These are phyloP conservation scores for Fusarium setosum DNA, from an alignment of 2,329 filamentous ascomycete species.

Conservation along the genomic window DNA sequence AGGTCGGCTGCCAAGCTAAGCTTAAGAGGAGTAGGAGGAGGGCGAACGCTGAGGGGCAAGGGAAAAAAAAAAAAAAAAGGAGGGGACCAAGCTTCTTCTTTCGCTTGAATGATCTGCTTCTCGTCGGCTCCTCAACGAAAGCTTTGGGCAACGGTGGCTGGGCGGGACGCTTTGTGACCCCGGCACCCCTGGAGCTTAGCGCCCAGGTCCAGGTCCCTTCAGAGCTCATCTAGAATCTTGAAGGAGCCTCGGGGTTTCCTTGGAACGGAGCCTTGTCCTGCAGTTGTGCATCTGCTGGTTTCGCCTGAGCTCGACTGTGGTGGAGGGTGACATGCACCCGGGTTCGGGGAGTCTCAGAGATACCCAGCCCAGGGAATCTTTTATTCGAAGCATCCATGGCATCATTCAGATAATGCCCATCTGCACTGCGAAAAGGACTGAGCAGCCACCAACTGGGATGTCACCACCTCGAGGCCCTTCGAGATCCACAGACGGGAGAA, in stretches of 20 bases:
- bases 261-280: slow-evolving; percentile 11
- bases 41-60: slow-evolving; percentile 24
- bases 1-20: slow-evolving; percentile 22
- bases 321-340: slow-evolving; percentile 30
- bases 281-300: background rate
- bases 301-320: background rate
- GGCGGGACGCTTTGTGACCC: background rate
- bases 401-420: background rate
- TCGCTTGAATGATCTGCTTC: slow-evolving; percentile 1
- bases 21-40: slow-evolving; percentile 20
- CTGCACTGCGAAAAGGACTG: background rate
- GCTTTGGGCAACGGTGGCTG: slow-evolving; percentile 32
- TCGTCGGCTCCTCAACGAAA: slow-evolving; percentile 28
- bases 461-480: background rate
- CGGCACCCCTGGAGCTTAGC: slow-evolving; percentile 28
- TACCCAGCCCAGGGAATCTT: no score
- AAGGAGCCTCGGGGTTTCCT: slow-evolving; percentile 20
- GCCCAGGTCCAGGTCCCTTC: background rate
- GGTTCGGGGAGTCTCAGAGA: no score
- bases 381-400: background rate
- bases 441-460: background rate
- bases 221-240: slow-evolving; percentile 9
- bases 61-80: background rate
- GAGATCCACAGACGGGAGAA: background rate
- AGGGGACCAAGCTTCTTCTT: slow-evolving; percentile 9